Conservation (phyloP, 176 grass and related monocot genomes). For the Carex cristatella region DNA sequence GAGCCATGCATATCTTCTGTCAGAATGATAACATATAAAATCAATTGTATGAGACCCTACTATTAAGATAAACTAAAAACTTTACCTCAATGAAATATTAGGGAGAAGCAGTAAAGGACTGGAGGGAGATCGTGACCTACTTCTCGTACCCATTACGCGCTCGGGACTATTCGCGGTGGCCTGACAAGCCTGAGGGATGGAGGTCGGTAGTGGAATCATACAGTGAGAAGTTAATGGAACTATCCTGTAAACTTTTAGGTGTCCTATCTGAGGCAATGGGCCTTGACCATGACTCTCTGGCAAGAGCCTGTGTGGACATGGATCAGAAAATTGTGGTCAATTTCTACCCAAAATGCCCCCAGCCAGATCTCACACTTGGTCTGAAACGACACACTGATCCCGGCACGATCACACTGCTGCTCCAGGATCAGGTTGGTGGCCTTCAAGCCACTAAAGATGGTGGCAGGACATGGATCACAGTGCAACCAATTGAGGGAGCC, state of each 20-base stretch:
- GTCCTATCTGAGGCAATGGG: constrained; percentile 62
- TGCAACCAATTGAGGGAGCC: constrained; percentile 48
- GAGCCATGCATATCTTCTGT: neutral
- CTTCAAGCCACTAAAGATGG: constrained; percentile 58
- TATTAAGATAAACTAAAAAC: neutral
- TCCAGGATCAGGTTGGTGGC: constrained; percentile 68
- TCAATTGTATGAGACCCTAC: neutral
- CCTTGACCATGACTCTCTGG: constrained; percentile 36
- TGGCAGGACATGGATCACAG: constrained; percentile 52
- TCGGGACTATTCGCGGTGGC: constrained; percentile 38
- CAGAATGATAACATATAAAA: neutral
- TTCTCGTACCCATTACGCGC: constrained; percentile 27
- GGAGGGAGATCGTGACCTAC: constrained; percentile 44
- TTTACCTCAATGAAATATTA: neutral
- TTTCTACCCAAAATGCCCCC: constrained; percentile 82
- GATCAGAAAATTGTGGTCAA: constrained; percentile 92
- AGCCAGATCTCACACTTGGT: constrained; percentile 72
- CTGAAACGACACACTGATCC: constrained; percentile 83
- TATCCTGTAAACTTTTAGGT: constrained; percentile 49
- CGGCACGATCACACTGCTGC: constrained; percentile 77
- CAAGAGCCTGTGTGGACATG: constrained; percentile 51
- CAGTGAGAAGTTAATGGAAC: constrained; percentile 37
- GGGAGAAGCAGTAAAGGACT: constrained; percentile 38
- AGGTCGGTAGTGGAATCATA: constrained; percentile 28
- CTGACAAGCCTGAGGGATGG: constrained; percentile 38